phyloP scores from a whole-genome alignment of 768 basidiomycete species.

The Panaeolus papilionaceus region DNA sequence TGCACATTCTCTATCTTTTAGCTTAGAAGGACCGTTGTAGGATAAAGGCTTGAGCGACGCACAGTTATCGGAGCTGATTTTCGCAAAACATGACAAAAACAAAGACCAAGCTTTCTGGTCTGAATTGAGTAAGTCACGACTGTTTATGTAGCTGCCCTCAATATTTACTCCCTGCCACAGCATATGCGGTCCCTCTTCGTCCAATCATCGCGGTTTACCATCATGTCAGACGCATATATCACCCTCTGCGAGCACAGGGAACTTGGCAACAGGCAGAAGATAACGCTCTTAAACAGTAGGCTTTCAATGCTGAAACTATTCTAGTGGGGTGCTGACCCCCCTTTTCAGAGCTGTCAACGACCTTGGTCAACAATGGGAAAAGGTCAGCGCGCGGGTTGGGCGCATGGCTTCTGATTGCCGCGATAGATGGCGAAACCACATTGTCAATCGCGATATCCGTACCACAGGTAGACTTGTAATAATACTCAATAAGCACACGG shows the following conservation, averaged over 20 bases:
- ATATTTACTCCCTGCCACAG: constrained; percentile 42
- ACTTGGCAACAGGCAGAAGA: constrained; percentile 76
- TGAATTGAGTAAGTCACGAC: constrained; percentile 66
- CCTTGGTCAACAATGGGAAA: constrained; percentile 83
- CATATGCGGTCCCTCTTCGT: constrained; percentile 72
- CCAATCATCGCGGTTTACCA: constrained; percentile 88
- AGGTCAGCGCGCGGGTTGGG: constrained; percentile 71
- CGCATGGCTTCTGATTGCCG: constrained; percentile 83
- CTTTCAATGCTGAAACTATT: constrained; percentile 17
- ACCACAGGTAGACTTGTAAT: constrained; percentile 50
- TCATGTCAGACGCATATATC: constrained; percentile 70
- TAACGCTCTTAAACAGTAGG: constrained; percentile 63
- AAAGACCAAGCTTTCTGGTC: constrained; percentile 78
- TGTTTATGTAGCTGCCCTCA: background rate
- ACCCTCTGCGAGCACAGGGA: constrained; percentile 75
- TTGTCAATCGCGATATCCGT: constrained; percentile 71
- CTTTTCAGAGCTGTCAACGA: constrained; percentile 66
- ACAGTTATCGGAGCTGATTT: constrained; percentile 68
- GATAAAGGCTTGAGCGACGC: constrained; percentile 57
- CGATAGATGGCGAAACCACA: constrained; percentile 86
- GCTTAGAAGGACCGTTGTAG: constrained; percentile 37
- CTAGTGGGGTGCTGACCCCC: background rate
- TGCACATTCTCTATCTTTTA: background rate
- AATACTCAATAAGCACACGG: background rate
- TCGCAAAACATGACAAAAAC: constrained; percentile 65